Base-by-base conservation (phyloP, 2,329 filamentous ascomycete genomes). In the Ophiocordyceps camponoti-rufipedis region DNA sequence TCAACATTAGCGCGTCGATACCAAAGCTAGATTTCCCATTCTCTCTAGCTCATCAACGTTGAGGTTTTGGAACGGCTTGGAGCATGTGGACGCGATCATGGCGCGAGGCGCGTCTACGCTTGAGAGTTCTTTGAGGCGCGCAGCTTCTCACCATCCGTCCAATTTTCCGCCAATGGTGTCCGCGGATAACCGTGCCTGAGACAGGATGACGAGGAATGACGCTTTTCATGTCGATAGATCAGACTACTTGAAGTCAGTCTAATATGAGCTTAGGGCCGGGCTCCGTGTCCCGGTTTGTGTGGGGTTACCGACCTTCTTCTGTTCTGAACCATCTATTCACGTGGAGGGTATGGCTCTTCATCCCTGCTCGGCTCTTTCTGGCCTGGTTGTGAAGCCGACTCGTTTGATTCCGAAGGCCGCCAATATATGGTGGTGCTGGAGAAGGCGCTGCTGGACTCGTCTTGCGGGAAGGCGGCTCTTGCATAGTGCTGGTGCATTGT, bases 381-480 rank as follows among this genome's bases (percentile, higher is more conserved):
- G 12, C 7, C 14, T 16, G 3, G 13, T 14, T 5, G 2, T 19
- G 35, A 11, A 8, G 13, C 14, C 18, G 12, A 10, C 9, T 31
- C 29, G 29, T 31, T 31, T 3, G 18, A 28, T 9, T 11, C 13
- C 18, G 28, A 4, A 7, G 19, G 19, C 14, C 49, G 35, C 47
- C 49, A 54, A 38, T 54, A 55, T 2, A 55, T 42, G 16, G 46
- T 50, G 2, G 54, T 55, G 32, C 48, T 50, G 7, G 48, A 51
- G 41, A 55, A 55, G 3, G 48, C 45, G 2, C 44, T 50, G 19
- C 47, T 48, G 7, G 28, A 16, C 2, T 28, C 9, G 8, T 51
- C 48, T 23, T 49, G 45, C 1, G 54, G 54, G 32, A 55, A 55
- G 6, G 43, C 7, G 14, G 43, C 47, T 11, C 44, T 48, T 3